A percentile compares a stretch with the other conserved stretches of the same genome.
Evolutionary conservation across 352 stramenopile species (phyloP).

Genomic region (Phytophthora rubi): DNA sequence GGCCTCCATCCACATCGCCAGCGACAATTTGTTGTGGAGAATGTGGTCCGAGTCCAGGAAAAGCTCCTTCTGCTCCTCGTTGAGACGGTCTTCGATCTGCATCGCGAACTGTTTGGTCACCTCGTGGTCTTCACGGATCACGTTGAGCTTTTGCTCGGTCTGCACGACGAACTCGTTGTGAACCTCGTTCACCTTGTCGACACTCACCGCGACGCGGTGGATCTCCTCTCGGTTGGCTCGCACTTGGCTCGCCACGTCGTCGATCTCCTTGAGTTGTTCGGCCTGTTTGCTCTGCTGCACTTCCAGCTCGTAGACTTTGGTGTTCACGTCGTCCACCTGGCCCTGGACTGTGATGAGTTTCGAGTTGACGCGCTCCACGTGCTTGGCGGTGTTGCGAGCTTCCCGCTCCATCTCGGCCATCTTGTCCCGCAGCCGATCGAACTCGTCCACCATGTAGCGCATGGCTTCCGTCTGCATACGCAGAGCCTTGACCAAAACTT

Average conservation of each 20-base stretch:
- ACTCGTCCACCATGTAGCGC: constrained; percentile 85
- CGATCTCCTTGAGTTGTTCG: constrained; percentile 77
- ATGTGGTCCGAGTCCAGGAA: constrained; percentile 86
- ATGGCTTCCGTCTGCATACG: constrained; percentile 87
- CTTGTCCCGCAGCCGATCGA: constrained; percentile 79
- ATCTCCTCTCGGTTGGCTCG: constrained; percentile 64
- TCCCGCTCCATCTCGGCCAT: constrained; percentile 83
- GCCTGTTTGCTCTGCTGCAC: constrained; percentile 60
- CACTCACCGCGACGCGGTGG: constrained; percentile 43
- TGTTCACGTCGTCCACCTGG: constrained; percentile 72
- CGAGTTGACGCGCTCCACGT: constrained; percentile 78
- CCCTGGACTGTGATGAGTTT: constrained; percentile 81
- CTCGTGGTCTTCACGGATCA: constrained; percentile 71
- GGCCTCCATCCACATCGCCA: constrained; percentile 84
- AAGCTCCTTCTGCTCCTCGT: constrained; percentile 83
- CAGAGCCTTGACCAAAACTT: constrained; percentile 81
- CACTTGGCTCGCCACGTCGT: constrained; percentile 62
- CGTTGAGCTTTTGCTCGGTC: constrained; percentile 53
- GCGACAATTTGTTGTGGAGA: constrained; percentile 74
- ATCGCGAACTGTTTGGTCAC: constrained; percentile 85
- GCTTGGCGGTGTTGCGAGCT: constrained; percentile 75
- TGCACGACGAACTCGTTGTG: constrained; percentile 63
- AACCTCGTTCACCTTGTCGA: constrained; percentile 50
- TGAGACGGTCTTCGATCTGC: constrained; percentile 85
- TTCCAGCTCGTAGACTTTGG: constrained; percentile 73